A percentile compares a stretch with the other conserved stretches of the same genome.
Evolutionary conservation across 2,329 filamentous ascomycete genomes (phyloP).

Genomic region (Fusarium udum): DNA sequence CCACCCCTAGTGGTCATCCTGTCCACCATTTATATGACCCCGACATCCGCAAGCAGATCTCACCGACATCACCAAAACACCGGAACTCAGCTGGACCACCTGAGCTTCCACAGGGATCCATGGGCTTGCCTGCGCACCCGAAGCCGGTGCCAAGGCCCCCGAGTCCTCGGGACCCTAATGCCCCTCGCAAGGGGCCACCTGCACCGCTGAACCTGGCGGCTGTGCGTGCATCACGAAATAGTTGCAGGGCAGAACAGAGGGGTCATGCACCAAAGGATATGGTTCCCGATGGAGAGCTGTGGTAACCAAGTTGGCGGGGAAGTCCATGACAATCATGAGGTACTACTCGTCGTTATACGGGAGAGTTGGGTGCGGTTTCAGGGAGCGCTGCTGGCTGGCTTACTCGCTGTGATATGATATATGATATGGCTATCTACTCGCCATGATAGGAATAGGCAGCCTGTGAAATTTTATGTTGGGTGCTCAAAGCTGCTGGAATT

Average conservation of each 20-base stretch:
- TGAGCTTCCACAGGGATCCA: slow-evolving; percentile 39
- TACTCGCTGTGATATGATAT: slow-evolving; percentile 5
- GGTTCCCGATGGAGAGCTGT: slow-evolving; percentile 30
- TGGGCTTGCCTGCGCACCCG: slow-evolving; percentile 45
- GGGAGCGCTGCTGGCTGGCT: slow-evolving; percentile 25
- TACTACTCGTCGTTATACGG: neutral
- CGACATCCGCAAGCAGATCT: slow-evolving; percentile 46
- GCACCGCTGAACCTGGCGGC: slow-evolving; percentile 24
- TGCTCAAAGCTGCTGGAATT: neutral
- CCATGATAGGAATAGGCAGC: neutral
- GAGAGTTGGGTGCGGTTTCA: neutral
- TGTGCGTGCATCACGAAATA: slow-evolving; percentile 13
- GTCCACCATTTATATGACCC: slow-evolving; percentile 49
- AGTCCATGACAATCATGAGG: neutral
- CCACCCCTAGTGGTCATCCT: slow-evolving; percentile 33
- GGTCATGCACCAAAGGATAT: slow-evolving; percentile 12
- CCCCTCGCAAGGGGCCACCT: slow-evolving; percentile 31
- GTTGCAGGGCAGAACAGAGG: slow-evolving; percentile 3
- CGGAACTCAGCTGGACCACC: slow-evolving; percentile 33
- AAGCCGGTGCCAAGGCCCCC: slow-evolving; percentile 32
- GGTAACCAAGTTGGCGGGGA: neutral
- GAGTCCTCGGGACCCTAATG: slow-evolving; percentile 14
- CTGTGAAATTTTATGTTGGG: neutral
- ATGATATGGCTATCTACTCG: neutral
- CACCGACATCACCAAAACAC: slow-evolving; percentile 38